Conservation (phyloP, 2,329 filamentous ascomycete species). For the Monosporascus sp. region DNA sequence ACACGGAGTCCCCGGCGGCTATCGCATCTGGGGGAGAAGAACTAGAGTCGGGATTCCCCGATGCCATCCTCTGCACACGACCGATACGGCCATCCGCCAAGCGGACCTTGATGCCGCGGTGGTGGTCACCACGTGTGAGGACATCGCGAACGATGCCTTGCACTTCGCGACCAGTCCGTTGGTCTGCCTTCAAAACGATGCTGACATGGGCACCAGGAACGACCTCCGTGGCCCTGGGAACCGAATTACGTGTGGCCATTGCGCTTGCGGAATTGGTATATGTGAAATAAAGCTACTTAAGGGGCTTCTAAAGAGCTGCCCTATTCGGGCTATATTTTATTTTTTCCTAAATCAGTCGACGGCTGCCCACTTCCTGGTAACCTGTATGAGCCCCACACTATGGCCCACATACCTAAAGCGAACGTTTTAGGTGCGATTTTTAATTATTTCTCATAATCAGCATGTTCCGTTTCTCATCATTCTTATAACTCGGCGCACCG, state of each 20-base stretch:
- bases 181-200: conserved; percentile 71
- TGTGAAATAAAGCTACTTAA: too few species aligned
- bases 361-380: too few species aligned
- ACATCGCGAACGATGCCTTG: conserved; percentile 61
- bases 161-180: conserved; percentile 68
- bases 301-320: too few species aligned
- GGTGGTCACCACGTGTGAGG: conserved; percentile 69
- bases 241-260: conserved; percentile 14
- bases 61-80: conserved; percentile 60
- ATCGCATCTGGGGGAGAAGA: conserved; percentile 3
- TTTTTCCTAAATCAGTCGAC: too few species aligned
- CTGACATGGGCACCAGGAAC: conserved; percentile 59
- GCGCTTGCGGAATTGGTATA: too few species aligned
- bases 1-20: conserved; percentile 1
- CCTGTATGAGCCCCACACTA: too few species aligned
- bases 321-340: too few species aligned
- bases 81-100: conserved; percentile 67
- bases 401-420: too few species aligned
- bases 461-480: too few species aligned
- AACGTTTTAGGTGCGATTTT: too few species aligned
- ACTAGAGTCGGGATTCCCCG: background rate
- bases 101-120: conserved; percentile 73
- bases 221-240: conserved; percentile 49
- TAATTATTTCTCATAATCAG: too few species aligned
- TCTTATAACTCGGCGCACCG: too few species aligned